These are phyloP conservation scores for Arachnomyces sp. DNA, from an alignment of 2,329 filamentous ascomycete species.

Conservation along the genomic window DNA sequence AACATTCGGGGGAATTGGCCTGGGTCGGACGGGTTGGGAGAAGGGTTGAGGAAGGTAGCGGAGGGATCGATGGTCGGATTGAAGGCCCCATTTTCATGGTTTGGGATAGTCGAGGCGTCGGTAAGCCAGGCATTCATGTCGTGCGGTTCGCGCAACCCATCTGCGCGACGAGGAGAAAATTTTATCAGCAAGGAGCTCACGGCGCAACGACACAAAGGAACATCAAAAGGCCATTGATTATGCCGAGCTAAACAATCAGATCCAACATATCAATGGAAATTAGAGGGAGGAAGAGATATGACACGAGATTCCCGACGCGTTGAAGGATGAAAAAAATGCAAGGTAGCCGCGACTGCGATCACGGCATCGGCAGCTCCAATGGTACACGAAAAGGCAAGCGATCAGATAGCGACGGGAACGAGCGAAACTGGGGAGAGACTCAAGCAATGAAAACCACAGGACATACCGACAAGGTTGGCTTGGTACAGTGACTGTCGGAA, in stretches of 20 bases:
- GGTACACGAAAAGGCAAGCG: not conserved
- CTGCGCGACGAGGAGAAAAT: constrained; percentile 24
- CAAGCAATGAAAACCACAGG: constrained; percentile 6
- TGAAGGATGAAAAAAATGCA: too few relatives aligned
- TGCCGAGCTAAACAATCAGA: constrained; percentile 1
- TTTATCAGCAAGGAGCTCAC: constrained; percentile 19
- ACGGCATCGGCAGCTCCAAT: too few relatives aligned
- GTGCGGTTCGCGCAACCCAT: constrained; percentile 40
- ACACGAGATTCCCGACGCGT: too few relatives aligned
- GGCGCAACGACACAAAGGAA: constrained; percentile 1
- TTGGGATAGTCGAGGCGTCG: constrained; percentile 40
- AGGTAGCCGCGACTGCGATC: too few relatives aligned
- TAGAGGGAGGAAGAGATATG: too few relatives aligned
- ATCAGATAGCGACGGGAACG: not conserved
- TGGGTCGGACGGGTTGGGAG: constrained; percentile 41
- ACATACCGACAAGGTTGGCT: constrained; percentile 37
- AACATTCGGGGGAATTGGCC: constrained; percentile 58
- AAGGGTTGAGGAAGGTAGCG: constrained; percentile 40
- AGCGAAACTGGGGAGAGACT: not conserved
- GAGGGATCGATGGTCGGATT: constrained; percentile 40
- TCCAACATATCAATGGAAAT: too few relatives aligned
- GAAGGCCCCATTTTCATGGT: constrained; percentile 42
- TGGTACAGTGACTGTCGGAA: constrained; percentile 28
- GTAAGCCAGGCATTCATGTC: constrained; percentile 46
- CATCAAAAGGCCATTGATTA: constrained; percentile 6